Evolutionary conservation across 2,329 filamentous ascomycete species (phyloP), one percentile per base, ranked within the genome.

Genomic region (Metarhizium humberi): DNA sequence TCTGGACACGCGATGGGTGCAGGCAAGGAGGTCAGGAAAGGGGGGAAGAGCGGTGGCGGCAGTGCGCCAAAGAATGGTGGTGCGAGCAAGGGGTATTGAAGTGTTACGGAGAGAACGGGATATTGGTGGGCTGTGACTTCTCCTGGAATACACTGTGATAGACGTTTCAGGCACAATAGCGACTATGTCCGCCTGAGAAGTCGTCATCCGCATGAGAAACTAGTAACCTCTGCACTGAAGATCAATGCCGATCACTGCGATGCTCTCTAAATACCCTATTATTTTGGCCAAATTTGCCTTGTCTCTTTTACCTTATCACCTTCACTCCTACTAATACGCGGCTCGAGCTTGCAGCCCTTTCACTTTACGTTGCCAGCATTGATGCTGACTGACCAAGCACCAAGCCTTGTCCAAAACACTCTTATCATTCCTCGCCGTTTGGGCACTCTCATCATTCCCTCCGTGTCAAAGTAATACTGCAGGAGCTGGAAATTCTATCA

Each of bases 381-480:
- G 80, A 66, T 94, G 89, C 72, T 83, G 79, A 20, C 84, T 81
- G 54, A 94, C 83, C 16, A 82, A 77, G 63, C 77, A 86, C 50
- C 85, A 81, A 72, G 90, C 91, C 61, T 82, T 80, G 60, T 86
- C 82, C 56, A 90, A 62, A 67, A 94, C 92, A 51, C 82, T 80
- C 62, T 76, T 82, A 0, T 82, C 83, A 13, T 81, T 84, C 73
- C 86, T 88, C 0, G 77, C 78, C 58, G 91, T 84, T 55, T 79
- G 72, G 3, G 87, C 0, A 77, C 76, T 63, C 88, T 82, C 60
- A 75, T 81, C 60, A 90, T 74, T 57, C 77, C 81, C 20, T 82
- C 76, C 0, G 84, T 45, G 71, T 74, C 13, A 86, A 75, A 0
- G 89, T 92, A 0, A 92, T 84, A 1, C 94, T 87, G 52, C 89